Evolutionary conservation across 371 early-diverging fungal species (phyloP), one percentile per base, ranked within the genome.

Genomic region (Lichtheimia ornata): DNA sequence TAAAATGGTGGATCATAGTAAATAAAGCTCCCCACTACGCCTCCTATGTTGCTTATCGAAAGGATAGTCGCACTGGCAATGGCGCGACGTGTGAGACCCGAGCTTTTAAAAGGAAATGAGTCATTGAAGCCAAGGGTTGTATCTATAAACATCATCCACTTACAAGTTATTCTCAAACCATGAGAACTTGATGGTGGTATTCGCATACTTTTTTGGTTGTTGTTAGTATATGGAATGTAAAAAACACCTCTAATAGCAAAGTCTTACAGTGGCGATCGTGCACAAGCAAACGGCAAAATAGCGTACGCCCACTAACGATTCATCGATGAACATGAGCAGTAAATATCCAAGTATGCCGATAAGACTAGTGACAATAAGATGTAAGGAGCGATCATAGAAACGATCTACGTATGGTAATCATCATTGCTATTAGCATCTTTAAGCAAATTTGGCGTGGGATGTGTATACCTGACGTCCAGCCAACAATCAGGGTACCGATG

Each of bases 111-210:
- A 6, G 9, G 35, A 35, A 2, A 44, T 20, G 2, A 35, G 35
- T 35, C 35, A 35, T 35, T 9, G 35, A 35, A 35, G 35, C 11
- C 5, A 30, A 6, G 7, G n/a, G n/a, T 22, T 22, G 22, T 22
- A 22, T 22, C 28, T 35, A 35, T 35, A 35, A 0, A 35, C 22
- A 22, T 22, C 22, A 9, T 2, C 11, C 11, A 35, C 35, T 51
- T 51, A 51, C 51, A 67, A 77, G 30, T 68, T 77, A 57, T 77
- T 77, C 7, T 53, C 53, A 35, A 71, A 65, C 77, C 77, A 77
- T n/a, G 74, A 66, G 14, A 67, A 53, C 27, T 73, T 63, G 49
- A 77, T 35, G 4, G 74, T 42, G 0, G 68, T 61, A 45, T 67
- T 63, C 2, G 71, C 71, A 50, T 76, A 73, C 54, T 54, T 1